Evolutionary conservation across 2,329 filamentous ascomycete genomes (phyloP).

Genomic region (Aspergillus fijiensis): DNA sequence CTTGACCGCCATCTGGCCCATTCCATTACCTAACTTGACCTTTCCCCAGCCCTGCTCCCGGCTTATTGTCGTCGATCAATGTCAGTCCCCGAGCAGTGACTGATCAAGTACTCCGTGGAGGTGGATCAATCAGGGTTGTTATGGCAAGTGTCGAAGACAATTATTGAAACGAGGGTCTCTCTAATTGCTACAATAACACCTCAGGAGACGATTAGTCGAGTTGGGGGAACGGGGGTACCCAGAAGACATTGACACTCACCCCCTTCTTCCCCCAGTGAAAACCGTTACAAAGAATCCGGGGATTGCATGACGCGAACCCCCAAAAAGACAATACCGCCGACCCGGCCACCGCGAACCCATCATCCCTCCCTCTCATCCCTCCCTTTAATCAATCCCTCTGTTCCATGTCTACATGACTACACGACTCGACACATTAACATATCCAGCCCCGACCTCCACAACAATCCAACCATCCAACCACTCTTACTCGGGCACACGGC

Average conservation of each 20-base stretch:
- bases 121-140: background rate
- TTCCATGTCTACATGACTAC: background rate
- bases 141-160: too few species aligned
- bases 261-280: background rate
- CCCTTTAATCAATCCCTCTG: background rate
- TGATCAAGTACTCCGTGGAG: background rate
- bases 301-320: slow-evolving; percentile 9
- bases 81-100: background rate
- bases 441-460: background rate
- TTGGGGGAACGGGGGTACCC: background rate
- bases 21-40: slow-evolving; percentile 21
- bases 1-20: slow-evolving; percentile 15
- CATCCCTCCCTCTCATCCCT: background rate
- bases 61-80: slow-evolving; percentile 10
- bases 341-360: background rate
- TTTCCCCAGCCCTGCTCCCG: slow-evolving; percentile 3
- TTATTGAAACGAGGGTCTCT: too few species aligned
- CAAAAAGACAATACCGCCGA: slow-evolving; percentile 7
- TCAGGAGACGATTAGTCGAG: too few species aligned
- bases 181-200: too few species aligned
- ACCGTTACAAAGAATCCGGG: slow-evolving; percentile 9
- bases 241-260: background rate
- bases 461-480: background rate
- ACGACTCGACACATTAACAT: too few species aligned
- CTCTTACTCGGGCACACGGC: background rate